A percentile compares a stretch with the other conserved stretches of the same genome.
Evolutionary conservation across 2,329 filamentous ascomycete genomes (phyloP).

Genomic region (Diaporthe ilicicola): DNA sequence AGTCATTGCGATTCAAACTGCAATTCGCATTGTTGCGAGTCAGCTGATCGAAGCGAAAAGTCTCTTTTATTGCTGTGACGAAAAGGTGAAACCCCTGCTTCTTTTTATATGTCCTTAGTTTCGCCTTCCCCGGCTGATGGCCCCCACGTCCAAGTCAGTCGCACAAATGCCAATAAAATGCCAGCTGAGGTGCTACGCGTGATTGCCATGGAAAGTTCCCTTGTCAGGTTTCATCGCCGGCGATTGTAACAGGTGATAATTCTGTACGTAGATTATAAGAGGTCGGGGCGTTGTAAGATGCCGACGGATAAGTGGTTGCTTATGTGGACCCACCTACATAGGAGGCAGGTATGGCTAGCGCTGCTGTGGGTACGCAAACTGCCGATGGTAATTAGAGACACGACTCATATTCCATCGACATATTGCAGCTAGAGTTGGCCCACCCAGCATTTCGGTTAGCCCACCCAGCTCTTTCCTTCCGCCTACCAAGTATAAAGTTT

Average conservation of each 20-base stretch:
- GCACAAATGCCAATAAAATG: too few relatives aligned
- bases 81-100: conserved; percentile 1
- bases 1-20: too few relatives aligned
- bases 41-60: conserved; percentile 6
- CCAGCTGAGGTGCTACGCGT: not conserved
- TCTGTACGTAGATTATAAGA: not conserved
- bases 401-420: not conserved
- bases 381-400: not conserved
- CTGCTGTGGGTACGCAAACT: not conserved
- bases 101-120: not conserved
- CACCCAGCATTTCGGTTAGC: too few relatives aligned
- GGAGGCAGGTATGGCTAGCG: not conserved
- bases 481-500: too few relatives aligned
- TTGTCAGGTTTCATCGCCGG: not conserved
- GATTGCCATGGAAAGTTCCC: not conserved
- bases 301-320: not conserved
- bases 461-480: too few relatives aligned
- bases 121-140: not conserved
- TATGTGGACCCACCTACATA: not conserved
- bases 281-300: not conserved
- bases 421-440: too few relatives aligned
- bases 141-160: not conserved
- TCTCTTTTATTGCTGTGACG: conserved; percentile 6
- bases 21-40: conserved; percentile 3
- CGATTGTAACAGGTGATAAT: not conserved